These are phyloP conservation scores for Cylindrotheca fusiformis DNA, from an alignment of 108 stramenopile species.

Conservation along the genomic window DNA sequence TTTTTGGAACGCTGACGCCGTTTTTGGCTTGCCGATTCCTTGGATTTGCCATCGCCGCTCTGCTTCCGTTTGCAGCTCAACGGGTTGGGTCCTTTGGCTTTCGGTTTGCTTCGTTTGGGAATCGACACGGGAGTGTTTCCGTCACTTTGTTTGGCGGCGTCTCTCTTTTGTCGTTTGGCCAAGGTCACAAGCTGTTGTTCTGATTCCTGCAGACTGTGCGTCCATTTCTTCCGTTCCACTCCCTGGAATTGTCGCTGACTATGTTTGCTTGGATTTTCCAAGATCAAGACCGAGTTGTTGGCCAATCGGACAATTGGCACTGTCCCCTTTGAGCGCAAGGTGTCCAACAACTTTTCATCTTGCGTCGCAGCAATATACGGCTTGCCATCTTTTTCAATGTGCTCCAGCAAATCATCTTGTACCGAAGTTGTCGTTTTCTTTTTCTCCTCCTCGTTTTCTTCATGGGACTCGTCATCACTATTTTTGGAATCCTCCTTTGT, in stretches of 20 bases:
- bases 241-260: constrained; percentile 38
- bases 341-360: constrained; percentile 64
- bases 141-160: no score
- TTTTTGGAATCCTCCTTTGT: neutral
- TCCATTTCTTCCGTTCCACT: constrained; percentile 60
- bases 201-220: constrained; percentile 47
- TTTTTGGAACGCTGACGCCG: constrained; percentile 12
- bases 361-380: constrained; percentile 78
- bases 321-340: constrained; percentile 37
- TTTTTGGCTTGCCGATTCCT: constrained; percentile 13
- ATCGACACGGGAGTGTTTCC: neutral
- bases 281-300: constrained; percentile 59
- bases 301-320: constrained; percentile 70
- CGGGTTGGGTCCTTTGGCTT: constrained; percentile 79
- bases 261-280: constrained; percentile 74
- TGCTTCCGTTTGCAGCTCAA: constrained; percentile 64
- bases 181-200: constrained; percentile 53
- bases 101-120: constrained; percentile 34
- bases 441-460: neutral
- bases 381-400: neutral
- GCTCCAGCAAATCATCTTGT: constrained; percentile 11
- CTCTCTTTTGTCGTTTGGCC: constrained; percentile 29
- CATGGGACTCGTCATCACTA: neutral
- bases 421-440: constrained; percentile 26
- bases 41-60: neutral